Evolutionary conservation across 371 early-diverging fungal species (phyloP), one percentile per base, ranked within the genome.

Genomic region (Mucor racemosus): DNA sequence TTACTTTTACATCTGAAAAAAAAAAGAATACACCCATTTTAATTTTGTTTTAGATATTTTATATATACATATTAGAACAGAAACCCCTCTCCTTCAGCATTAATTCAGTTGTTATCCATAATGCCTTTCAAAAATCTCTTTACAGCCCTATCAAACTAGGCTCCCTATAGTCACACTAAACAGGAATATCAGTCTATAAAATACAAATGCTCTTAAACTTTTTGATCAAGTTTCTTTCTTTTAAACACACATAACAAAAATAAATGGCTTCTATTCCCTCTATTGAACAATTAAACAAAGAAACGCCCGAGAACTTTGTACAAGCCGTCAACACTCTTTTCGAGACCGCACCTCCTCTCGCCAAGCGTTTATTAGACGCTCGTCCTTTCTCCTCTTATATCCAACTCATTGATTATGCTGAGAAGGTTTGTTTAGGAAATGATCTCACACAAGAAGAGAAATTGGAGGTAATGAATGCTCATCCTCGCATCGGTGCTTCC

Each of bases 401-500:
- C 14, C 66, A 81, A 61, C 82, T 94, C 5, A 84, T 93, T 64
- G 86, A 90, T 70, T 76, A 74, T 59, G 87, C 90, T 26, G 78
- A 79, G 57, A 58, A 67, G 21, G 50, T 90, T 33, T 77, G 82
- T 46, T 73, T 86, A n/a, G 77, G 80, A 46, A 58, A 69, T 39
- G 79, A 84, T 40, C 76, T 93, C 38, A 81, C 74, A 17, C 67
- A 82, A 3, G 71, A 82, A 50, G 92, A 92, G 65, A 88, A 86
- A 71, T 68, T 92, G 21, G 88, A 89, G 35, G 83, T 93, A 19
- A 87, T 93, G 74, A 93, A 93, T 68, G 92, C 93, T 5, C 97
- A 97, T 75, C 95, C 97, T 38, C 88, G 95, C n/a, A 92, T 97
- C 65, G 97, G 97, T 58, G 94, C 88, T 46, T 77, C 79, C 69